Evolutionary conservation across 345 rosid species (phyloP), one percentile per base, ranked within the genome.

Genomic region (Eucalyptus tenuipes): DNA sequence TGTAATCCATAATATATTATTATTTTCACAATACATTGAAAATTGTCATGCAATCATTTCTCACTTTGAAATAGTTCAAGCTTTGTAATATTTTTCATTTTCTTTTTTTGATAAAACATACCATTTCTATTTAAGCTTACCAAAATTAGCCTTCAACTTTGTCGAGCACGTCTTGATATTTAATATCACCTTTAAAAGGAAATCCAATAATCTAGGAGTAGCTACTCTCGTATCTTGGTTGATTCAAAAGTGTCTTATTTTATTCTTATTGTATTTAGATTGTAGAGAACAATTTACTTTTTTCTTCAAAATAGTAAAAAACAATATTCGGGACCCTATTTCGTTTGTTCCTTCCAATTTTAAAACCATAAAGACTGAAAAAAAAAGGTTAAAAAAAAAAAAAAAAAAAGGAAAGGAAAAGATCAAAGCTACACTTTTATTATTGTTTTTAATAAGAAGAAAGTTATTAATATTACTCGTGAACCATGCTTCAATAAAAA

Each of bases 1-100:
- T 18, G 2, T 52, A 1, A 20, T 52, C 0, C 5, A 52, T 0
- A 20, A 52, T 52, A 52, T 2, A 52, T 52, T 52, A 0, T 52
- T 52, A 52, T 52, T 52, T 52, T 52, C 57, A 18, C 7, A 52
- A 2, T 52, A 52, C 1, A 4, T 52, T 52, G 18, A 52, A 52
- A 18, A 52, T 1, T 52, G 18, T 20, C 5, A 52, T 52, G 57
- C 5, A 52, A 52, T 52, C 25, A 52, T 20, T 52, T 52, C 0
- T 52, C 1, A 20, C 0, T 18, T 25, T 52, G 44, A 68, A 68
- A 68, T 17, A 33, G 44, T 17, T 68, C 13, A 11, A 68, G 44
- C 1, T 33, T 31, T 31, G 24, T 22, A 13, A 7, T 68, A 33
- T 68, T 31, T 16, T 17, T 9, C 44, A 27, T 1, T 0, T 31